phyloP scores from a whole-genome alignment of 768 basidiomycete genomes.

The Termitomyces sp. region DNA sequence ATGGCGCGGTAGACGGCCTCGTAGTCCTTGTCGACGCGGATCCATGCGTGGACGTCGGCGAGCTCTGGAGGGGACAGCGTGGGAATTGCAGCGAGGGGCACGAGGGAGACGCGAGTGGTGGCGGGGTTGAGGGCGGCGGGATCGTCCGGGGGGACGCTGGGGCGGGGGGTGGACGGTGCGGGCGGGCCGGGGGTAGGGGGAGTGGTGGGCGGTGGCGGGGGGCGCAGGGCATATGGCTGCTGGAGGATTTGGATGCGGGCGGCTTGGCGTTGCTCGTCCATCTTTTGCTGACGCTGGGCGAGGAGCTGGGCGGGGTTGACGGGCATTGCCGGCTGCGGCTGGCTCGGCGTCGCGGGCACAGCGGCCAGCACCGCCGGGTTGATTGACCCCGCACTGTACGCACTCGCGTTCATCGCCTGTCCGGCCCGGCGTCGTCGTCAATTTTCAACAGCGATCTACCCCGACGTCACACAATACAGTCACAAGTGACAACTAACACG shows the following conservation, averaged over 20 bases:
- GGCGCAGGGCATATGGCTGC: not conserved
- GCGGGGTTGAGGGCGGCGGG: slow-evolving; percentile 44
- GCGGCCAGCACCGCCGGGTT: not conserved
- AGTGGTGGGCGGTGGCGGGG: slow-evolving; percentile 23
- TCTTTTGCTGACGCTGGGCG: not conserved
- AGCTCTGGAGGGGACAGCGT: slow-evolving; percentile 47
- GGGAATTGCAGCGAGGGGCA: slow-evolving; percentile 60
- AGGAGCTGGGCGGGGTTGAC: not conserved
- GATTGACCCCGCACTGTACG: not conserved
- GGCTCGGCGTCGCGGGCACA: not conserved
- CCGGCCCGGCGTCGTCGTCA: too few species aligned
- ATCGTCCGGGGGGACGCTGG: not conserved
- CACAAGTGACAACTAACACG: too few species aligned
- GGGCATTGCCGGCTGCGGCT: not conserved
- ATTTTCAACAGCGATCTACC: too few species aligned
- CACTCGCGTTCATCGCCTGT: too few species aligned
- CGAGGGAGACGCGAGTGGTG: slow-evolving; percentile 53
- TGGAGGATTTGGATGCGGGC: not conserved
- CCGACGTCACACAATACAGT: too few species aligned
- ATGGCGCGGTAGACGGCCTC: not conserved
- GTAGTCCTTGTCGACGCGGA: slow-evolving; percentile 28
- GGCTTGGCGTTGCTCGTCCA: not conserved
- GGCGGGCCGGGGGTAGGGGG: slow-evolving; percentile 46
- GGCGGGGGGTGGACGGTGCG: not conserved
- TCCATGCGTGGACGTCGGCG: slow-evolving; percentile 51